Conservation (phyloP, 2,329 filamentous ascomycete genomes). For the Talaromyces sp. region DNA sequence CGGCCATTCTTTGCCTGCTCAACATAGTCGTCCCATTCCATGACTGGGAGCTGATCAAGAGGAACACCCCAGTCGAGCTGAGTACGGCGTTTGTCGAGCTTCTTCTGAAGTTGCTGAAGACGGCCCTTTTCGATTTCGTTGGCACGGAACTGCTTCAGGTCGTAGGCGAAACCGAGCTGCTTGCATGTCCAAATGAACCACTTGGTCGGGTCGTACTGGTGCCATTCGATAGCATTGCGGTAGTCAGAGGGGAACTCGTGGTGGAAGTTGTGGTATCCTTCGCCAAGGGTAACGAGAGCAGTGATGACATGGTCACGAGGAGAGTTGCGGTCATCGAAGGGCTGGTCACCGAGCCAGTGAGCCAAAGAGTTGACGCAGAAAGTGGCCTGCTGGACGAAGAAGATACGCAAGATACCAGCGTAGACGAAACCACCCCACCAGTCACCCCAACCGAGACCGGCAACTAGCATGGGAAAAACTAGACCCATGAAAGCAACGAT, state of each 20-base stretch:
- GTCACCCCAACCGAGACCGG: constrained; percentile 76
- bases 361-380: constrained; percentile 91
- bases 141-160: constrained; percentile 84
- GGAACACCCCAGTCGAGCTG: constrained; percentile 82
- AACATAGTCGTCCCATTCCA: constrained; percentile 83
- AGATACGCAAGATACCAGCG: constrained; percentile 78
- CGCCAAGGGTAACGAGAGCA: constrained; percentile 77
- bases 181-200: constrained; percentile 85
- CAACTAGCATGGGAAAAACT: constrained; percentile 68
- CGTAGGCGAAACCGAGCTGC: constrained; percentile 75
- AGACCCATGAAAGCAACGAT: constrained; percentile 73
- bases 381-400: constrained; percentile 86
- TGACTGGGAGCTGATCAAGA: constrained; percentile 77
- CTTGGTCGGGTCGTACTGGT: constrained; percentile 89
- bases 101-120: constrained; percentile 86
- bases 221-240: constrained; percentile 87
- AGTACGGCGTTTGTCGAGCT: constrained; percentile 80
- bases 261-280: constrained; percentile 94
- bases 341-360: constrained; percentile 88
- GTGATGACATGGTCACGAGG: constrained; percentile 85
- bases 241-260: constrained; percentile 93
- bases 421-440: constrained; percentile 80
- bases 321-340: constrained; percentile 88
- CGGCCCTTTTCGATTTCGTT: constrained; percentile 93
- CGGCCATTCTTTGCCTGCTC: constrained; percentile 73